Evolutionary conservation across 2,329 filamentous ascomycete species (phyloP).

Genomic region (Colletotrichum horii): DNA sequence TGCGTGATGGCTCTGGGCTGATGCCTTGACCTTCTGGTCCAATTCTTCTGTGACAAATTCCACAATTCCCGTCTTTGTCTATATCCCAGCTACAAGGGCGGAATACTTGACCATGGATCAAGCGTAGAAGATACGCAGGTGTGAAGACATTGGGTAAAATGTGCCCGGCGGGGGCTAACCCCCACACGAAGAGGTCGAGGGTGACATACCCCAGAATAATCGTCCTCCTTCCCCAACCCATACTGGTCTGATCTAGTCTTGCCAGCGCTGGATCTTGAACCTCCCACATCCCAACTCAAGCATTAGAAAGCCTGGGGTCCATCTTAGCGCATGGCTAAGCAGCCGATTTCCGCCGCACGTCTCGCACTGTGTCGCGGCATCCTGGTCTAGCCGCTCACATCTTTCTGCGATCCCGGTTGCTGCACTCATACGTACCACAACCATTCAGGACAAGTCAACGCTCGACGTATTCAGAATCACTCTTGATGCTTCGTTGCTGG

Average conservation of each 20-base stretch:
- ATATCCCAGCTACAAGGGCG: neutral
- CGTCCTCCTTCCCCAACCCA: neutral
- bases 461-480: neutral
- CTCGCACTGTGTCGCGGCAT: slow-evolving; percentile 16
- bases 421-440: neutral
- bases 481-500: neutral
- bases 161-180: neutral
- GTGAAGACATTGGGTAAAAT: neutral
- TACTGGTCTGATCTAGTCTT: neutral
- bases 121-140: neutral
- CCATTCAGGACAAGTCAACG: neutral
- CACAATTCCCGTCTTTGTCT: neutral
- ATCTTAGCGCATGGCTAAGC: neutral
- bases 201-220: neutral
- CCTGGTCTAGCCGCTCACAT: neutral
- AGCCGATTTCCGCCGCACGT: neutral
- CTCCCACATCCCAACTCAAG: neutral
- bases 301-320: neutral
- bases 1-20: neutral
- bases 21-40: neutral
- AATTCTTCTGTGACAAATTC: neutral
- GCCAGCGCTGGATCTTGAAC: neutral
- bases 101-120: neutral
- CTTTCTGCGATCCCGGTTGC: neutral
- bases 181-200: neutral